phyloP scores from a whole-genome alignment of 2,329 filamentous ascomycete species.

The Epichloe scottii region DNA sequence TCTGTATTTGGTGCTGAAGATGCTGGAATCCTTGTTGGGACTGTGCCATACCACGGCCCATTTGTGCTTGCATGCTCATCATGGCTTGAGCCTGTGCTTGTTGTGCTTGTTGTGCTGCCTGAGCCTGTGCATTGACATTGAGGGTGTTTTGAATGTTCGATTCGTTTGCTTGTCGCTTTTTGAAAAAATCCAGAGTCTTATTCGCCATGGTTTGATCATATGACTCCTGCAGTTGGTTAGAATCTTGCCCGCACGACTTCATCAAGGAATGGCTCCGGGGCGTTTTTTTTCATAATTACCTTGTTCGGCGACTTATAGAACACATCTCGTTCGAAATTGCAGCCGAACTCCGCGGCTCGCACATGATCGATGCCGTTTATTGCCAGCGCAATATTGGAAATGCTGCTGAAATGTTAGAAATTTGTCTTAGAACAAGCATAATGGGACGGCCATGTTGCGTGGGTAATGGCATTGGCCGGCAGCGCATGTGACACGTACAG shows the following conservation, averaged over 20 bases:
- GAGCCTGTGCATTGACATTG: conserved; percentile 29
- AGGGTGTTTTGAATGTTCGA: conserved; percentile 36
- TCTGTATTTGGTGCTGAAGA: conserved; percentile 46
- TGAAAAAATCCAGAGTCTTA: conserved; percentile 36
- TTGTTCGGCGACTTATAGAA: conserved; percentile 35
- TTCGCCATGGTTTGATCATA: conserved; percentile 37
- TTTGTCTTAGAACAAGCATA: neutral
- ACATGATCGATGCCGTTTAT: conserved; percentile 27
- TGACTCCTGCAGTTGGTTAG: conserved; percentile 24
- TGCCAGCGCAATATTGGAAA: conserved; percentile 38
- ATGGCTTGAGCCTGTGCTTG: conserved; percentile 30
- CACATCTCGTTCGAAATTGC: conserved; percentile 35
- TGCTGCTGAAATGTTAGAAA: conserved; percentile 21
- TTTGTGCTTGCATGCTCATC: conserved; percentile 41
- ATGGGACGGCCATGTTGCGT: neutral
- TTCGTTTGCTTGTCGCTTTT: conserved; percentile 37
- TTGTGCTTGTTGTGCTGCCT: conserved; percentile 17
- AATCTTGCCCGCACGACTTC: neutral
- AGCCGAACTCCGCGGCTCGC: conserved; percentile 28
- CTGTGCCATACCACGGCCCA: conserved; percentile 38
- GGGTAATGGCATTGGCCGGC: neutral
- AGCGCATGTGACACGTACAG: conserved; percentile 23
- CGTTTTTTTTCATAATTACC: conserved; percentile 18
- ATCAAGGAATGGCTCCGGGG: neutral
- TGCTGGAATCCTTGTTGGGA: conserved; percentile 42